Percentiles rank a stretch among this genome's conserved stretches.
phyloP scores from a whole-genome alignment of 768 basidiomycete species.

The Suillus brevipes region DNA sequence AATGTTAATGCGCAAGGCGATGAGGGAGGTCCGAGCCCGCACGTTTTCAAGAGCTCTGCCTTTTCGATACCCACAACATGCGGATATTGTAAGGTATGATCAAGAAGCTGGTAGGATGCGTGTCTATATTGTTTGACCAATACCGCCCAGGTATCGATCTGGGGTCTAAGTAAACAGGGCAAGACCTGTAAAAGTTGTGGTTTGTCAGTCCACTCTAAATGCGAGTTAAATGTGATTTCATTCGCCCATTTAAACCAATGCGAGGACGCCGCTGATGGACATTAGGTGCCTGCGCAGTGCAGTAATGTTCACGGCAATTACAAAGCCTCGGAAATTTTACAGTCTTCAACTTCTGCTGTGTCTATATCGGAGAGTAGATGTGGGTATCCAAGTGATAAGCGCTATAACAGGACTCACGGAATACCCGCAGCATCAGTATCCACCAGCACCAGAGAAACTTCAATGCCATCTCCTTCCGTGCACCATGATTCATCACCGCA shows the following conservation, averaged over 20 bases:
- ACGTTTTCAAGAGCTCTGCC: constrained; percentile 80
- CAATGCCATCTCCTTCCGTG: constrained; percentile 61
- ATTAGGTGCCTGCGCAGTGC: constrained; percentile 76
- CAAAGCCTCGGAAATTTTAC: constrained; percentile 23
- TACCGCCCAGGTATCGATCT: constrained; percentile 65
- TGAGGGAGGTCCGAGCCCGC: constrained; percentile 67
- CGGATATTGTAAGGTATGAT: constrained; percentile 73
- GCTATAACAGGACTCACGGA: constrained; percentile 8
- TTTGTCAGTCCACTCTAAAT: constrained; percentile 79
- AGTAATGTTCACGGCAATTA: constrained; percentile 28
- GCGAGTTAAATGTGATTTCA: constrained; percentile 72
- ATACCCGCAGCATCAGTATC: constrained; percentile 5
- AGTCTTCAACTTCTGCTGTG: constrained; percentile 32
- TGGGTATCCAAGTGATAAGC: constrained; percentile 10
- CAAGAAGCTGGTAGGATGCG: constrained; percentile 5
- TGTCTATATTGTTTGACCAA: constrained; percentile 8
- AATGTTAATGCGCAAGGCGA: constrained; percentile 52
- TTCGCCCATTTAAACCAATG: background rate
- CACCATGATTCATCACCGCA: constrained; percentile 39
- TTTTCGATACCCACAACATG: constrained; percentile 86
- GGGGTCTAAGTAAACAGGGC: constrained; percentile 86
- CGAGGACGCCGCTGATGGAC: constrained; percentile 3
- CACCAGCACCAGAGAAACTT: constrained; percentile 21
- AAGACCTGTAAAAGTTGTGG: constrained; percentile 81
- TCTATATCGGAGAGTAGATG: constrained; percentile 33